A percentile compares a stretch with the other conserved stretches of the same genome.
Conservation (phyloP, 345 rosid species). For the Xanthoceras sorbifolium region DNA sequence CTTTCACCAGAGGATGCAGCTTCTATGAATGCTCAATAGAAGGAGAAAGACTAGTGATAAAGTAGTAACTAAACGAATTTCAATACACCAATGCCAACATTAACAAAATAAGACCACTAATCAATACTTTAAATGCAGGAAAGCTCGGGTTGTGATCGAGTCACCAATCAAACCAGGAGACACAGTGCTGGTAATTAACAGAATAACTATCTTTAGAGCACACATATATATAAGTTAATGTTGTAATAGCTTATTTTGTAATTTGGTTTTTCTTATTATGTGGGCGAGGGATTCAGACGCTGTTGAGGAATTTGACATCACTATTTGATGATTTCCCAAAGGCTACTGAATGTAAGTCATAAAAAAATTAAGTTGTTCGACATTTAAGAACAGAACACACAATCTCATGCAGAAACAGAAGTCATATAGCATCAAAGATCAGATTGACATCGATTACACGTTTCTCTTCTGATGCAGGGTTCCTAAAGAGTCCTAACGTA, state of each 20-base stretch:
- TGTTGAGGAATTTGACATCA: constrained; percentile 52
- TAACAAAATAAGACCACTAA: constrained; percentile 1
- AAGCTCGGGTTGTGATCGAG: constrained; percentile 56
- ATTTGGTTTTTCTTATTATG: neutral
- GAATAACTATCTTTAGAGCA: neutral
- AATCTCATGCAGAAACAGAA: constrained; percentile 2
- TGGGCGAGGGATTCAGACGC: constrained; percentile 34
- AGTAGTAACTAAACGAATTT: constrained; percentile 31
- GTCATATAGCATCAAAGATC: neutral
- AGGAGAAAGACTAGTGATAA: constrained; percentile 43
- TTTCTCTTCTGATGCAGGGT: constrained; percentile 52
- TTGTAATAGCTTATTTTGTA: neutral
- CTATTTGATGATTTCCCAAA: constrained; percentile 69
- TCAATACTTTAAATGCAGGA: constrained; percentile 44
- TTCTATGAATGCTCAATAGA: constrained; percentile 59
- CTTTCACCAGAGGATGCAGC: constrained; percentile 84
- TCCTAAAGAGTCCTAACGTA: constrained; percentile 57
- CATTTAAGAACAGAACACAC: neutral
- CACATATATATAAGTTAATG: neutral
- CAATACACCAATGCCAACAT: neutral
- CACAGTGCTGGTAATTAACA: constrained; percentile 57
- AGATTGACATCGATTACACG: neutral
- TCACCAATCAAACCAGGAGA: constrained; percentile 87
- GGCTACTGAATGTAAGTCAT: constrained; percentile 57
- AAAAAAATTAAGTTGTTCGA: neutral